Conservation (phyloP, 495 filamentous ascomycete species). For the Penicillium coprophilum region DNA sequence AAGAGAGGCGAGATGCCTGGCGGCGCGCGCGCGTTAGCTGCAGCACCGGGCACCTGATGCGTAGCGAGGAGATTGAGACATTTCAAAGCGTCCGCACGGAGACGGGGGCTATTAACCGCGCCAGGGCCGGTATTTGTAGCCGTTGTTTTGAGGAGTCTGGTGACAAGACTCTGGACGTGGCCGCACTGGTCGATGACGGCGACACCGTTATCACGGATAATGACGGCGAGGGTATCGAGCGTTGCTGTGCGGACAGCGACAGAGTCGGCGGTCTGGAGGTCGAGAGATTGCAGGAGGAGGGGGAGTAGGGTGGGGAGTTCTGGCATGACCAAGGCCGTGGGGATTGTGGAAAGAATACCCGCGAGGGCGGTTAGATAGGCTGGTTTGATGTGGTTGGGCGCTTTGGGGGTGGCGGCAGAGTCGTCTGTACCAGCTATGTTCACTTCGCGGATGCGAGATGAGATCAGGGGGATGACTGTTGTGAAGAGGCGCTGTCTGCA, state of each 20-base stretch:
- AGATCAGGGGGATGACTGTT: slow-evolving; percentile 59
- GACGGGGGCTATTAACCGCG: slow-evolving; percentile 39
- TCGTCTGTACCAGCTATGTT: slow-evolving; percentile 30
- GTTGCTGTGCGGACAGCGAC: slow-evolving; percentile 61
- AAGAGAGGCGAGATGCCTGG: slow-evolving; percentile 50
- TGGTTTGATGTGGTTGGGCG: slow-evolving; percentile 47
- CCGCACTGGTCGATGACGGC: slow-evolving; percentile 52
- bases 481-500: slow-evolving; percentile 66
- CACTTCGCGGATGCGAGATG: slow-evolving; percentile 52
- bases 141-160: slow-evolving; percentile 55
- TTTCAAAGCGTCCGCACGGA: slow-evolving; percentile 53
- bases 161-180: slow-evolving; percentile 60
- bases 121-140: slow-evolving; percentile 13
- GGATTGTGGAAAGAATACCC: slow-evolving; percentile 60
- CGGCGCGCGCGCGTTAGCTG: slow-evolving; percentile 33
- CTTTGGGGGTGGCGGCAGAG: slow-evolving; percentile 1
- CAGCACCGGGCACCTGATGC: slow-evolving; percentile 27
- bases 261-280: slow-evolving; percentile 52
- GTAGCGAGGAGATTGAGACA: slow-evolving; percentile 59
- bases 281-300: slow-evolving; percentile 69
- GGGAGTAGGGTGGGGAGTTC: slow-evolving; percentile 61
- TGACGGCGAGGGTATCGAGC: slow-evolving; percentile 58
- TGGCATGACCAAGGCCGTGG: slow-evolving; percentile 58
- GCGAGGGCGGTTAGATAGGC: slow-evolving; percentile 67
- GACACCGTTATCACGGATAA: slow-evolving; percentile 58